Percentiles rank a stretch among this genome's conserved stretches.
These are phyloP conservation scores for Spathaspora boniae DNA, from an alignment of 805 yeast species.

Conservation along the genomic window DNA sequence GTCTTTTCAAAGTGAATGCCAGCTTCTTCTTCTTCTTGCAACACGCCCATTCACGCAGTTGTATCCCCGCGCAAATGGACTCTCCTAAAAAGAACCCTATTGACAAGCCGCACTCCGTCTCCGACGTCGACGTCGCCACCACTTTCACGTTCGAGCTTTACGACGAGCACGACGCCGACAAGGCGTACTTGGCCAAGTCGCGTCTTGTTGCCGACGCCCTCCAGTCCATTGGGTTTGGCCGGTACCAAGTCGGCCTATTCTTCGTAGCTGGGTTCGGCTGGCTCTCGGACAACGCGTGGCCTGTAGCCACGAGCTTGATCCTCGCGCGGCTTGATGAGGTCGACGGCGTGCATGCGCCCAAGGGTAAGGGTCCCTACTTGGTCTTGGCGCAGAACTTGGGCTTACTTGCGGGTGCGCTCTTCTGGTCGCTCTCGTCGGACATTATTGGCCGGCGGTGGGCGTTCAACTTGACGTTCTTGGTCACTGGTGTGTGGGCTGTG, in stretches of 20 bases:
- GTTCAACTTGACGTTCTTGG: constrained; percentile 25
- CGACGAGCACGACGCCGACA: constrained; percentile 10
- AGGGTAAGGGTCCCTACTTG: constrained; percentile 30
- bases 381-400: constrained; percentile 45
- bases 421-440: constrained; percentile 30
- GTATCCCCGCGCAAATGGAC: no score
- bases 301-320: constrained; percentile 32
- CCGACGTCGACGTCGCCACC: background rate
- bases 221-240: constrained; percentile 39
- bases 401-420: constrained; percentile 24
- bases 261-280: constrained; percentile 59
- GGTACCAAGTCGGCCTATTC: constrained; percentile 48
- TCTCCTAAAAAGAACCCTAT: background rate
- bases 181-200: constrained; percentile 21
- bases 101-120: constrained; percentile 1
- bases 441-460: constrained; percentile 30
- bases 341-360: constrained; percentile 36
- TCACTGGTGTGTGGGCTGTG: constrained; percentile 24
- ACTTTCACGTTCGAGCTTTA: constrained; percentile 4
- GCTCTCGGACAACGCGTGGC: constrained; percentile 45
- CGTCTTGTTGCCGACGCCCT: constrained; percentile 23
- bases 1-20: no score
- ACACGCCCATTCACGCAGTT: no score
- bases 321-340: constrained; percentile 27
- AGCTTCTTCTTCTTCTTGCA: no score